Evolutionary conservation across 73 alveolate species (phyloP).

Genomic region (Paramecium caudatum): DNA sequence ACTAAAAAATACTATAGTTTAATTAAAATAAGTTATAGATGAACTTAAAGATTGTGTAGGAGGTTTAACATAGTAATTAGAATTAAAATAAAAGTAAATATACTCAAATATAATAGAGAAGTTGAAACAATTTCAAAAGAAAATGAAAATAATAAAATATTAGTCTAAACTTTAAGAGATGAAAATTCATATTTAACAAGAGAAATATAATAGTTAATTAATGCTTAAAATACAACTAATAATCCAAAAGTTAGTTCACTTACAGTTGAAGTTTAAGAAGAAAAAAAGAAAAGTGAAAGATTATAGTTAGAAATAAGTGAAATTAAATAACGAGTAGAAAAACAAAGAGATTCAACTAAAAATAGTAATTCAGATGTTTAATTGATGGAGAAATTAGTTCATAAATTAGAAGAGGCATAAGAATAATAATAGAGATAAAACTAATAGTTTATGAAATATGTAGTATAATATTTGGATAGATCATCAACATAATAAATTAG

Average conservation of each 20-base stretch:
- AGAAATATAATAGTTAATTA: constrained; percentile 49
- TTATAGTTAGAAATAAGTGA: constrained; percentile 14
- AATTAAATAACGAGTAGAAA: constrained; percentile 52
- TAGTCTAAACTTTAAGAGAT: constrained; percentile 49
- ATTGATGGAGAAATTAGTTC: constrained; percentile 50
- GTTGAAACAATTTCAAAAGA: constrained; percentile 9
- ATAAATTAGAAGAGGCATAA: constrained; percentile 59
- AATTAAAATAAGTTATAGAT: constrained; percentile 14
- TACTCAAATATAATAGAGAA: not conserved
- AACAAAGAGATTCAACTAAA: constrained; percentile 57
- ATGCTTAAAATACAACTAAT: constrained; percentile 23
- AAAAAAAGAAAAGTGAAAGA: constrained; percentile 48
- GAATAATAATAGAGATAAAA: constrained; percentile 26
- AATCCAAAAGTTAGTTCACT: constrained; percentile 32
- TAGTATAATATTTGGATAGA: constrained; percentile 27
- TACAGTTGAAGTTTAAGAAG: constrained; percentile 8
- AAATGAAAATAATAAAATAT: constrained; percentile 9
- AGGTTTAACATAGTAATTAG: not conserved
- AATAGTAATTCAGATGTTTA: not conserved
- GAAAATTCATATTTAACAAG: constrained; percentile 46
- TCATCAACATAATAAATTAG: not conserved
- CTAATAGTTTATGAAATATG: constrained; percentile 60
- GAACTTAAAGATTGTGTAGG: not conserved
- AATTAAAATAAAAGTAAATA: constrained; percentile 25
- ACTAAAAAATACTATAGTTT: not conserved